Conservation (phyloP, 2,329 filamentous ascomycete genomes). For the Alternaria arbusti region DNA sequence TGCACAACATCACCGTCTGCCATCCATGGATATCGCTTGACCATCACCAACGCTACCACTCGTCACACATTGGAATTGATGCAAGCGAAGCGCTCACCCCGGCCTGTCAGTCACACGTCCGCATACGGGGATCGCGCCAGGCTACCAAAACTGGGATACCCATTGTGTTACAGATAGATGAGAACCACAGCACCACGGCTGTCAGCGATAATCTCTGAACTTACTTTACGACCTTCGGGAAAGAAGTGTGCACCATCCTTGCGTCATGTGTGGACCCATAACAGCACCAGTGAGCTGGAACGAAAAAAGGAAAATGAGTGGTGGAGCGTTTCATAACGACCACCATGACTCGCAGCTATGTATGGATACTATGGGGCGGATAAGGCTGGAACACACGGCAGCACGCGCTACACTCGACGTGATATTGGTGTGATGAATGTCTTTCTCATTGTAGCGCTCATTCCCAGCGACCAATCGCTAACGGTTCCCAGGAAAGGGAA, state of each 20-base stretch:
- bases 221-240: background rate
- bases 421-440: background rate
- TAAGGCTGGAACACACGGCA: constrained; percentile 14
- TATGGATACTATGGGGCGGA: background rate
- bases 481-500: background rate
- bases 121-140: constrained; percentile 2
- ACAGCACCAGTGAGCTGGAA: constrained; percentile 2
- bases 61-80: constrained; percentile 1
- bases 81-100: constrained; percentile 3
- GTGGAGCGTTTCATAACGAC: background rate
- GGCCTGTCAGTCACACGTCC: constrained; percentile 5
- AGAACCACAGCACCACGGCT: constrained; percentile 4
- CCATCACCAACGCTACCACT: constrained; percentile 2
- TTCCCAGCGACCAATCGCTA: background rate
- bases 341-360: constrained; percentile 7
- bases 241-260: constrained; percentile 2
- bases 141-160: background rate
- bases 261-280: constrained; percentile 4
- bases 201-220: constrained; percentile 3
- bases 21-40: background rate
- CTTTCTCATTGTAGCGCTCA: background rate
- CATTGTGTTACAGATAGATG: background rate
- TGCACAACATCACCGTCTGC: constrained; percentile 1
- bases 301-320: constrained; percentile 1
- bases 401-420: background rate